Base-by-base conservation (phyloP, 106 monocot genomes). In the Apostasia shenzhenica region DNA sequence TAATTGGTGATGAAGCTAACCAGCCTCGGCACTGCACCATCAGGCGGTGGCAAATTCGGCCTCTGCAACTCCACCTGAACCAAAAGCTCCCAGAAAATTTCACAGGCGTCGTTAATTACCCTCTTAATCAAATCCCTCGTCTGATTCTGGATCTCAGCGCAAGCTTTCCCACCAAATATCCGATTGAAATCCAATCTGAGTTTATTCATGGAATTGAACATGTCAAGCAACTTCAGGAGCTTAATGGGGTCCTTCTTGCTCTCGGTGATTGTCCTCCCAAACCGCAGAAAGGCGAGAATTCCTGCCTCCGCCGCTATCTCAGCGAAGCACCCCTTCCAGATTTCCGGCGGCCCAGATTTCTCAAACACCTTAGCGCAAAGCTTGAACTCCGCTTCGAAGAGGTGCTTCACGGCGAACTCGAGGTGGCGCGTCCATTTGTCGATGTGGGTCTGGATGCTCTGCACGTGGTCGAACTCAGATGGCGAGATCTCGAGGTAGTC, bases 161-260 rank as follows among this genome's bases (percentile, higher is more conserved):
- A 91, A 1, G 86, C 88, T 63, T 84, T 89, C 7, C 84, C 84
- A 0, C 92, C 88, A 12, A 97, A 97, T 6, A 97, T 68, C 6
- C 88, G 66, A 50, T 97, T 97, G 67, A 97, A 97, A 57, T 92
- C 92, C 40, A 84, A 51, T 54, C 95, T 78, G 46, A 97, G 72
- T 73, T 78, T 86, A 57, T 89, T 89, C 54, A 97, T 54, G 3
- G 89, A 77, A 3, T 78, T 48, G 67, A 97, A 97, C 44, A 97
- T 86, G 41, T 97, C 95, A 38, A 97, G 73, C 26, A 92, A 76
- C 63, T 89, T 86, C 52, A 92, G 74, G n/a, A 97, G 81, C 82
- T 97, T 97, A 52, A 91, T 83, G 2, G 95, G 95, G 57, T 92
- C 95, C 67, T 97, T 89, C 86, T 88, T 89, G 74, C 81, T 72